phyloP scores from a whole-genome alignment of 164 flowering plant genomes.

The Liquidambar formosana region DNA sequence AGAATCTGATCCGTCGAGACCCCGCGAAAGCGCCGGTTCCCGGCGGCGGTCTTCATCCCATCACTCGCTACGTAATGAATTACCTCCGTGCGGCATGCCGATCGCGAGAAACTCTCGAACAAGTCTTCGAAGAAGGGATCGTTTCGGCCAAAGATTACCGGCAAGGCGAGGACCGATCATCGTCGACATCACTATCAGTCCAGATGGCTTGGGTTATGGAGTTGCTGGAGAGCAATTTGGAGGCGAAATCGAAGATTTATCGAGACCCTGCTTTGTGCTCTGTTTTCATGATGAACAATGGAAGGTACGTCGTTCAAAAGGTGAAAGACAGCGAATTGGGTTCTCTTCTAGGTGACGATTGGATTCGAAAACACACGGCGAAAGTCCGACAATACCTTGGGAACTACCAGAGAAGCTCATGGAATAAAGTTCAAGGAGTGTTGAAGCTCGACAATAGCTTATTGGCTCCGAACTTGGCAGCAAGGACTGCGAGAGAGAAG shows the following conservation, averaged over 20 bases:
- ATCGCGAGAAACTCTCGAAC: slow-evolving; percentile 65
- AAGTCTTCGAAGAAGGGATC: slow-evolving; percentile 60
- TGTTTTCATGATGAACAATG: slow-evolving; percentile 91
- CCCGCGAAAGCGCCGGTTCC: slow-evolving; percentile 77
- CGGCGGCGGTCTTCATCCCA: slow-evolving; percentile 88
- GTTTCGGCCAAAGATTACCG: slow-evolving; percentile 27
- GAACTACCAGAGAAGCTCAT: slow-evolving; percentile 69
- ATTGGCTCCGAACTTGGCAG: slow-evolving; percentile 20
- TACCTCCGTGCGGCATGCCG: slow-evolving; percentile 82
- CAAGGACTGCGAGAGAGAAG: slow-evolving; percentile 54
- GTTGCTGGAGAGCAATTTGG: slow-evolving; percentile 85
- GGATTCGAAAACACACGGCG: slow-evolving; percentile 74
- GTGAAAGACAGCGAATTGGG: slow-evolving; percentile 79
- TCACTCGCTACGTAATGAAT: slow-evolving; percentile 94
- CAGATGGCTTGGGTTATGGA: slow-evolving; percentile 95
- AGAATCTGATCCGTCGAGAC: slow-evolving; percentile 78
- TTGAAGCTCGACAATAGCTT: slow-evolving; percentile 52
- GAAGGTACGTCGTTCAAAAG: slow-evolving; percentile 80
- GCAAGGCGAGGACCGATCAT: slow-evolving; percentile 25
- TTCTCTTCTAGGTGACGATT: slow-evolving; percentile 75
- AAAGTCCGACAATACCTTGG: slow-evolving; percentile 62
- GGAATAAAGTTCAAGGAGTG: slow-evolving; percentile 61
- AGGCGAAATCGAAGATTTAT: slow-evolving; percentile 78
- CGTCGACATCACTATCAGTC: slow-evolving; percentile 60
- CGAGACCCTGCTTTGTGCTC: slow-evolving; percentile 61